These are phyloP conservation scores for Chrysoporthe deuterocubensis DNA, from an alignment of 2,329 filamentous ascomycete genomes.

Conservation along the genomic window DNA sequence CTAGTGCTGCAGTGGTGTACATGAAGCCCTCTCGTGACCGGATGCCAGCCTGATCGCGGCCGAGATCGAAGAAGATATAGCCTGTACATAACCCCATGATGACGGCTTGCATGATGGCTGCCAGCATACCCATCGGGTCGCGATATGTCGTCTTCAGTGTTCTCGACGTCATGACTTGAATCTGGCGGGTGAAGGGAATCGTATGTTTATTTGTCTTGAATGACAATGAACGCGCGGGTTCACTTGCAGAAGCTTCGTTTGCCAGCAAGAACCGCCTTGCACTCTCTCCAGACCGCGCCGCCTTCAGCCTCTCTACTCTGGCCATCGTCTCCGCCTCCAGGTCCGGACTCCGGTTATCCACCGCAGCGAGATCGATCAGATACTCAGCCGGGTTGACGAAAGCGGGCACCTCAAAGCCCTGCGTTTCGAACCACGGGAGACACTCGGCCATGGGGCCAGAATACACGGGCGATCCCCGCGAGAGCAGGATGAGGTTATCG, in stretches of 20 bases:
- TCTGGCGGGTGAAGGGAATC: conserved; percentile 61
- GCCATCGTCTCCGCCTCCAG: conserved; percentile 62
- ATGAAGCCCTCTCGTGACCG: conserved; percentile 73
- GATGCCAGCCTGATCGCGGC: conserved; percentile 70
- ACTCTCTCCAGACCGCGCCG: conserved; percentile 58
- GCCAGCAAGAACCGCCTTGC: conserved; percentile 34
- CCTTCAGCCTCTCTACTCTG: conserved; percentile 65
- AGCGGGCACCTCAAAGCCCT: conserved; percentile 65
- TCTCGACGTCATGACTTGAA: conserved; percentile 67
- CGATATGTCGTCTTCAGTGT: conserved; percentile 73
- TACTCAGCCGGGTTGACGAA: conserved; percentile 82
- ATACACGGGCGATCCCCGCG: conserved; percentile 70
- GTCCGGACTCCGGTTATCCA: conserved; percentile 72
- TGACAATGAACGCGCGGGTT: neutral
- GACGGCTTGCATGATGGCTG: conserved; percentile 70
- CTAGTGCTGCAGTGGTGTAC: conserved; percentile 72
- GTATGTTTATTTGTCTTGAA: conserved; percentile 48
- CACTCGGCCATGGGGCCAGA: conserved; percentile 63
- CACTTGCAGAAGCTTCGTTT: conserved; percentile 22
- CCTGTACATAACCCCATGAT: conserved; percentile 73
- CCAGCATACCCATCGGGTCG: conserved; percentile 77
- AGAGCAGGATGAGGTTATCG: conserved; percentile 71
- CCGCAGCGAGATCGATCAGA: conserved; percentile 73
- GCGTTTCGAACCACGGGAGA: conserved; percentile 64
- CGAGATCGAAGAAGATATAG: conserved; percentile 72